phyloP scores from a whole-genome alignment of 1,139 yeast genomes.

The Wickerhamomyces sp. region DNA sequence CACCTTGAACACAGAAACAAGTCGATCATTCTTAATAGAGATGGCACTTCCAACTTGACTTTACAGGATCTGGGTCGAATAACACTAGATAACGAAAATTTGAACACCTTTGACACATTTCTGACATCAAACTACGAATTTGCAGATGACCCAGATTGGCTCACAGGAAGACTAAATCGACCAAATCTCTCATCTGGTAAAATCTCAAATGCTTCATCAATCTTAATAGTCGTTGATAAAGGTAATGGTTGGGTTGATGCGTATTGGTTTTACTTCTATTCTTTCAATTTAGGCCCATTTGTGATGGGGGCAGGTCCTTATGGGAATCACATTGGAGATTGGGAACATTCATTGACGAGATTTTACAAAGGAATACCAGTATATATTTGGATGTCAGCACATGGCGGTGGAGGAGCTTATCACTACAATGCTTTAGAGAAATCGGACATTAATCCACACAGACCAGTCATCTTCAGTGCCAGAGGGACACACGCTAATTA shows the following conservation, averaged over 20 bases:
- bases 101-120: conserved; percentile 32
- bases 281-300: conserved; percentile 91
- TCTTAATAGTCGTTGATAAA: conserved; percentile 78
- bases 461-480: conserved; percentile 84
- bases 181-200: conserved; percentile 73
- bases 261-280: conserved; percentile 93
- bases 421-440: conserved; percentile 72
- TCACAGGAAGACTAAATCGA: conserved; percentile 63
- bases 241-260: conserved; percentile 90
- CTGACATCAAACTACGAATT: conserved; percentile 71
- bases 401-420: conserved; percentile 95
- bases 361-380: conserved; percentile 78
- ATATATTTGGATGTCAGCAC: conserved; percentile 98
- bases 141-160: conserved; percentile 75
- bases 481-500: conserved; percentile 97
- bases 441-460: conserved; percentile 37
- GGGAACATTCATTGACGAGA: conserved; percentile 93
- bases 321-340: conserved; percentile 96
- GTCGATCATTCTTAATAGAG: conserved; percentile 24
- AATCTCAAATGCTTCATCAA: conserved; percentile 73
- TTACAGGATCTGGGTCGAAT: conserved; percentile 21
- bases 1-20: conserved; percentile 44
- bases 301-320: conserved; percentile 98
- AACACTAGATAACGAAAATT: conserved; percentile 17
- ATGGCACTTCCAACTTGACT: conserved; percentile 6